A percentile compares a stretch with the other conserved stretches of the same genome.
phyloP scores from a whole-genome alignment of 371 early-diverging fungal genomes.

The Thermomucor indicae-seudaticae region DNA sequence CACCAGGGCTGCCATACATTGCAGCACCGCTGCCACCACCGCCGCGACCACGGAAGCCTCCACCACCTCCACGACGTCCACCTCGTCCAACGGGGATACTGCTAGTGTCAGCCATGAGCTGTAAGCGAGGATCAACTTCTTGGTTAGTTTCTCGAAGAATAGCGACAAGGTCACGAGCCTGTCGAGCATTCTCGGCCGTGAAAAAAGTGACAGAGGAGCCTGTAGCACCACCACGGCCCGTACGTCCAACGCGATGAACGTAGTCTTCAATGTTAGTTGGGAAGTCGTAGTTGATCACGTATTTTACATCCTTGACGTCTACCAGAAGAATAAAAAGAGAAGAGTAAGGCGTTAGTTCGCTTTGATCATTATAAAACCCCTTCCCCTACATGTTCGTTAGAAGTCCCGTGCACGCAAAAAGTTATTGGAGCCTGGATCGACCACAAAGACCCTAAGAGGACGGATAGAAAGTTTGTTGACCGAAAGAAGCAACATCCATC shows the following conservation, averaged over 20 bases:
- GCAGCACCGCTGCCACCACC: constrained; percentile 31
- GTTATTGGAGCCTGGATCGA: too few relatives aligned
- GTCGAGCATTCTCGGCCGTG: constrained; percentile 87
- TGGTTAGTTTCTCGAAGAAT: constrained; percentile 96
- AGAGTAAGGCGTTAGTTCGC: neutral
- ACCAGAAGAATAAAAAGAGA: constrained; percentile 19
- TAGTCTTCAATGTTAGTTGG: constrained; percentile 94
- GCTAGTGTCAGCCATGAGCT: constrained; percentile 63
- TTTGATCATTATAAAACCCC: neutral
- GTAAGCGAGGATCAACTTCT: constrained; percentile 82
- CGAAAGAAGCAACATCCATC: constrained; percentile 6
- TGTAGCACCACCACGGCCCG: constrained; percentile 96
- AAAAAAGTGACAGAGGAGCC: constrained; percentile 98
- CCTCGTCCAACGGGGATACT: constrained; percentile 37
- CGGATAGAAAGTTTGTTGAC: constrained; percentile 1
- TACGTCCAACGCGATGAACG: constrained; percentile 99
- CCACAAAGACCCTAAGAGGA: too few relatives aligned
- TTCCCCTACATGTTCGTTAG: constrained; percentile 4
- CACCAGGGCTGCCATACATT: constrained; percentile 37
- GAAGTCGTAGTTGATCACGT: constrained; percentile 97
- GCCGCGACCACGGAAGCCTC: constrained; percentile 46
- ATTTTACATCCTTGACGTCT: constrained; percentile 94
- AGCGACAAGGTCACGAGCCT: constrained; percentile 85
- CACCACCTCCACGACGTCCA: constrained; percentile 48
- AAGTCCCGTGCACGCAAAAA: constrained; percentile 21